These are phyloP conservation scores for Aspergillus japonicus DNA, from an alignment of 2,329 filamentous ascomycete species.

Conservation along the genomic window DNA sequence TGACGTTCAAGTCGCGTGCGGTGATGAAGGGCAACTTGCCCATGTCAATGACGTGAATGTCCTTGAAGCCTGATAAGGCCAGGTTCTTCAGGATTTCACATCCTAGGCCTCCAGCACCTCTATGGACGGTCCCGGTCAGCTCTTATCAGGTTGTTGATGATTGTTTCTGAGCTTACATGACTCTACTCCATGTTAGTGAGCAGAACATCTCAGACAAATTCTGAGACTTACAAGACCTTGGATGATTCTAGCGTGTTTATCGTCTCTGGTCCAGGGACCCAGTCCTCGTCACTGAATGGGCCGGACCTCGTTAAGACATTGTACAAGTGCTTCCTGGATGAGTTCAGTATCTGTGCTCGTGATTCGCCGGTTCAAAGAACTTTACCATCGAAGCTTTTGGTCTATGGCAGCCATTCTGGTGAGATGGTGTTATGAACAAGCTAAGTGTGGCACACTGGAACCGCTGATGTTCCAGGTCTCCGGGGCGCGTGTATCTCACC, in stretches of 20 bases:
- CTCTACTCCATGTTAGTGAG: constrained; percentile 43
- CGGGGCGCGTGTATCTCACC: not conserved
- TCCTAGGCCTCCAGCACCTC: constrained; percentile 88
- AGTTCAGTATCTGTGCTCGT: constrained; percentile 16
- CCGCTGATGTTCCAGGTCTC: not conserved
- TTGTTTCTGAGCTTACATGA: constrained; percentile 47
- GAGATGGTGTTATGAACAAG: not conserved
- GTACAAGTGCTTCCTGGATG: constrained; percentile 75
- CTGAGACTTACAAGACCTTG: constrained; percentile 66
- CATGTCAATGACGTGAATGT: constrained; percentile 99
- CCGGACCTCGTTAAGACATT: constrained; percentile 73
- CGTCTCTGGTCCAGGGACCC: constrained; percentile 51
- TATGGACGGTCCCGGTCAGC: constrained; percentile 44
- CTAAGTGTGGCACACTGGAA: not conserved
- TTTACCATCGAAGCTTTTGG: constrained; percentile 20
- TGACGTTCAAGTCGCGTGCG: not conserved
- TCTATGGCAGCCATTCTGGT: constrained; percentile 17
- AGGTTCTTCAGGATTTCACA: constrained; percentile 97
- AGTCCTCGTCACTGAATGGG: constrained; percentile 73
- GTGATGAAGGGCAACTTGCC: constrained; percentile 51
- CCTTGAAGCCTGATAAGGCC: constrained; percentile 89
- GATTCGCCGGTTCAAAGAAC: not conserved
- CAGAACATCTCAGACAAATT: too few species aligned
- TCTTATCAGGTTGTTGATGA: constrained; percentile 6
- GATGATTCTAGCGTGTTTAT: constrained; percentile 63